Percentiles rank a stretch among this genome's conserved stretches.
Evolutionary conservation across 2,329 filamentous ascomycete genomes (phyloP).

Genomic region (Myriosclerotinia curreyana): DNA sequence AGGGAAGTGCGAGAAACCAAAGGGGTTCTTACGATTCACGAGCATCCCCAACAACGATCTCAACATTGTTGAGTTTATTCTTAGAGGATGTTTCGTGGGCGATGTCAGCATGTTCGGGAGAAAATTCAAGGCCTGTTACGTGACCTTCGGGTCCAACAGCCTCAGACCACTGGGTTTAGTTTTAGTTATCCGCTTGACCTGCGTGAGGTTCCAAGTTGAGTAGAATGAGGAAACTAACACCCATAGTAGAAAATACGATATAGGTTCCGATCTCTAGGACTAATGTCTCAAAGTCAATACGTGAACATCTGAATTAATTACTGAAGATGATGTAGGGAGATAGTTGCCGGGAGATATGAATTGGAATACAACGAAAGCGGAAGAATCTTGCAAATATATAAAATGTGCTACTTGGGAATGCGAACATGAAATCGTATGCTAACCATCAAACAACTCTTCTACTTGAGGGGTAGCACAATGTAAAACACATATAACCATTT

Average conservation of each 20-base stretch:
- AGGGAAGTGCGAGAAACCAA: neutral
- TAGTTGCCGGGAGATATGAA: neutral
- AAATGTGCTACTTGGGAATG: neutral
- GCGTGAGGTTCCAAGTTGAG: neutral
- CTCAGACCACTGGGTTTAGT: slow-evolving; percentile 25
- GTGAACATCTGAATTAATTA: too few species aligned
- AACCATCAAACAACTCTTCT: neutral
- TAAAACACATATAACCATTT: neutral
- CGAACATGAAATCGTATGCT: neutral
- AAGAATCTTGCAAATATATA: too few species aligned
- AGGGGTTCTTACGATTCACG: slow-evolving; percentile 44
- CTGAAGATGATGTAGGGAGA: too few species aligned
- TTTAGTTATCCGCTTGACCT: neutral
- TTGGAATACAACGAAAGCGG: too few species aligned
- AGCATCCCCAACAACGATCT: slow-evolving; percentile 49
- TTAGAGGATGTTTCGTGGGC: slow-evolving; percentile 44
- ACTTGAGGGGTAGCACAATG: neutral
- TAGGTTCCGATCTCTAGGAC: slow-evolving; percentile 38
- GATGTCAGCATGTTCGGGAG: slow-evolving; percentile 44
- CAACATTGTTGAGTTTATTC: slow-evolving; percentile 45
- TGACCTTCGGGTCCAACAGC: slow-evolving; percentile 34
- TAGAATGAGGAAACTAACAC: neutral
- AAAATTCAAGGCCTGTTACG: slow-evolving; percentile 46
- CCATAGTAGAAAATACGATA: slow-evolving; percentile 35
- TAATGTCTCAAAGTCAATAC: slow-evolving; percentile 3